Percentiles rank a stretch among this genome's conserved stretches.
Conservation (phyloP, 306 rosid genomes). For the Fagus sylvatica region DNA sequence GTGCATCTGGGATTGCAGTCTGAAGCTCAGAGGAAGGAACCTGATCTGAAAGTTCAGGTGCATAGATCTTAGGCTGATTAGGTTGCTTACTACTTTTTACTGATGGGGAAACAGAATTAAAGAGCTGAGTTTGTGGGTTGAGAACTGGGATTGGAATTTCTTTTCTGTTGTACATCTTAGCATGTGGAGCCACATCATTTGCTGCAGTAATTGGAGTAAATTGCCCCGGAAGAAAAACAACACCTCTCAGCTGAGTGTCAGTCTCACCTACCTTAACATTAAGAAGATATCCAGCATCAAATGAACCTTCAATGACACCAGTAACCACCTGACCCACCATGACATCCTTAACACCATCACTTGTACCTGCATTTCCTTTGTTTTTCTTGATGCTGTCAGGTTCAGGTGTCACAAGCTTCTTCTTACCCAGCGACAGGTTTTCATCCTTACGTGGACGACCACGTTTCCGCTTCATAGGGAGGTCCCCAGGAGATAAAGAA, state of each 20-base stretch:
- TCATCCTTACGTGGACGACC: slow-evolving; percentile 71
- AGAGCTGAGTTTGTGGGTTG: slow-evolving; percentile 28
- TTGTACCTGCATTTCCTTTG: slow-evolving; percentile 24
- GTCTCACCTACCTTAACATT: slow-evolving; percentile 43
- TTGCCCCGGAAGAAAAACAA: slow-evolving; percentile 48
- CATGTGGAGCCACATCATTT: slow-evolving; percentile 61
- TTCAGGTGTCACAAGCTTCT: slow-evolving; percentile 8
- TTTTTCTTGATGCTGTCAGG: slow-evolving; percentile 31
- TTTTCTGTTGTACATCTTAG: slow-evolving; percentile 48
- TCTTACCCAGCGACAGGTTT: slow-evolving; percentile 23
- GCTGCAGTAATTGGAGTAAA: slow-evolving; percentile 46
- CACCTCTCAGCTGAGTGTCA: slow-evolving; percentile 51
- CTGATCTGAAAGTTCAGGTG: slow-evolving; percentile 23
- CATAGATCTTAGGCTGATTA: slow-evolving; percentile 24
- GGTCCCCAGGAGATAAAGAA: slow-evolving; percentile 23
- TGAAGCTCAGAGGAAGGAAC: slow-evolving; percentile 17
- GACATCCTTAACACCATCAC: slow-evolving; percentile 22
- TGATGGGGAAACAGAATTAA: slow-evolving; percentile 27
- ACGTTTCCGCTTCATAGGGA: slow-evolving; percentile 60
- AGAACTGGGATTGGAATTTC: slow-evolving; percentile 40
- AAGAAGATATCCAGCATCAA: slow-evolving; percentile 61
- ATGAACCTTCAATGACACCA: slow-evolving; percentile 61
- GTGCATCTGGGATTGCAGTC: slow-evolving; percentile 8
- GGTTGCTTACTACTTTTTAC: slow-evolving; percentile 39
- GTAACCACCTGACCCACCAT: slow-evolving; percentile 59